phyloP scores from a whole-genome alignment of 208 protist species.

The Leishmania major region DNA sequence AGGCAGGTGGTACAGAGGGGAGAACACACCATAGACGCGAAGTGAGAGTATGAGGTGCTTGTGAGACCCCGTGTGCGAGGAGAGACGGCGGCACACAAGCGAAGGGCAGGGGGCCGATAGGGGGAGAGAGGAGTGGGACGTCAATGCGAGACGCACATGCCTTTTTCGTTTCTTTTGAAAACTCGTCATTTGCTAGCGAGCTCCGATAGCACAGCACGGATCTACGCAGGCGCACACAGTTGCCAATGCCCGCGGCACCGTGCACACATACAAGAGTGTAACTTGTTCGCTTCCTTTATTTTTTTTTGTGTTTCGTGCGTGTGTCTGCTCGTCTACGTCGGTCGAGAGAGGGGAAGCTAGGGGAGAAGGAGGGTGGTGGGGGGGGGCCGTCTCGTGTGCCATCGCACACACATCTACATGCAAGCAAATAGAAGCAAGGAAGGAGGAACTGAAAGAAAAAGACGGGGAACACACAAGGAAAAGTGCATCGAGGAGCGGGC shows the following conservation, averaged over 20 bases:
- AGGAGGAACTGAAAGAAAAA: not conserved
- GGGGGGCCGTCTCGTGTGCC: not conserved
- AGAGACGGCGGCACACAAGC: not conserved
- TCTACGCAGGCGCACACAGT: not conserved
- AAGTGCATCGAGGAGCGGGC: not conserved
- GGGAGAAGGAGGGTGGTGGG: not conserved
- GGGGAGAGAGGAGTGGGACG: not conserved
- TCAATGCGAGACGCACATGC: not conserved
- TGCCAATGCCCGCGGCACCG: not conserved
- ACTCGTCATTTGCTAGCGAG: not conserved
- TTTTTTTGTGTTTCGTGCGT: not conserved
- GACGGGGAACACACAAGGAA: not conserved
- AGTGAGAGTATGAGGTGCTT: not conserved
- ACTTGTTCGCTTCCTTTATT: not conserved
- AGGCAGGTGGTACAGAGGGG: not conserved
- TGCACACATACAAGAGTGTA: not conserved
- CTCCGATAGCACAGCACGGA: not conserved
- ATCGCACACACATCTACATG: not conserved
- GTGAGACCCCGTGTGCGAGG: not conserved
- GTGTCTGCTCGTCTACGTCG: not conserved
- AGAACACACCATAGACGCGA: not conserved
- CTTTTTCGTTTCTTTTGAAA: not conserved
- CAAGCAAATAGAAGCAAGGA: not conserved
- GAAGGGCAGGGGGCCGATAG: not conserved
- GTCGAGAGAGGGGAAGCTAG: not conserved